phyloP scores from a whole-genome alignment of 305 asterid species.

The Andrographis paniculata region DNA sequence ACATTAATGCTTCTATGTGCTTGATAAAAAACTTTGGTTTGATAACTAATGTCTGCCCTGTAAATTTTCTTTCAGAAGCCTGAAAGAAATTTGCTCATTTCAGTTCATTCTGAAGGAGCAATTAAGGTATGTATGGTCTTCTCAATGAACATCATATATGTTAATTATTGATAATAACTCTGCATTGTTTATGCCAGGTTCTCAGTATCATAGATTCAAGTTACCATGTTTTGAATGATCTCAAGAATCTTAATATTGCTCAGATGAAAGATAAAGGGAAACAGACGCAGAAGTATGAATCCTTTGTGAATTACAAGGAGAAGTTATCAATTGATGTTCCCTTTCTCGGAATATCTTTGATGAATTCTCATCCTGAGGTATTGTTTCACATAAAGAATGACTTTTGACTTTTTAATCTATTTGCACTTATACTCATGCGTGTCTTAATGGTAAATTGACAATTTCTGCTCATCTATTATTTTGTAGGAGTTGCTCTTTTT shows the following conservation, averaged over 20 bases:
- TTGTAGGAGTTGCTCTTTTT: slow-evolving; percentile 85
- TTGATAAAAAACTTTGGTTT: slow-evolving; percentile 10
- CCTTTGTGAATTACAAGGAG: slow-evolving; percentile 49
- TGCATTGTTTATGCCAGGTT: slow-evolving; percentile 46
- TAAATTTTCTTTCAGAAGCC: slow-evolving; percentile 60
- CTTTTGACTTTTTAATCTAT: slow-evolving; percentile 4
- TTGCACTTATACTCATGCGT: slow-evolving; percentile 3
- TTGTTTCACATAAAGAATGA: slow-evolving; percentile 13
- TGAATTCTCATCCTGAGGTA: slow-evolving; percentile 92
- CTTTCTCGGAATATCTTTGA: slow-evolving; percentile 80
- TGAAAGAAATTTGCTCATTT: slow-evolving; percentile 69
- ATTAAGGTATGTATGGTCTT: slow-evolving; percentile 52
- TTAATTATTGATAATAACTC: background rate
- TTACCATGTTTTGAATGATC: slow-evolving; percentile 67
- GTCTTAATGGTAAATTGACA: slow-evolving; percentile 14
- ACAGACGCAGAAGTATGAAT: slow-evolving; percentile 39
- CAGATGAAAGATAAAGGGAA: slow-evolving; percentile 48
- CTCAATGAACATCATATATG: background rate
- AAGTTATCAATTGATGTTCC: slow-evolving; percentile 65
- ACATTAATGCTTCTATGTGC: background rate
- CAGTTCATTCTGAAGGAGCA: slow-evolving; percentile 97
- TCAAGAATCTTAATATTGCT: slow-evolving; percentile 47
- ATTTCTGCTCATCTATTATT: slow-evolving; percentile 24
- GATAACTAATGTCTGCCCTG: slow-evolving; percentile 17
- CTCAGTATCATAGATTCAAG: slow-evolving; percentile 84